Conservation (phyloP, 768 basidiomycete species). For the Tylopilus sp. region DNA sequence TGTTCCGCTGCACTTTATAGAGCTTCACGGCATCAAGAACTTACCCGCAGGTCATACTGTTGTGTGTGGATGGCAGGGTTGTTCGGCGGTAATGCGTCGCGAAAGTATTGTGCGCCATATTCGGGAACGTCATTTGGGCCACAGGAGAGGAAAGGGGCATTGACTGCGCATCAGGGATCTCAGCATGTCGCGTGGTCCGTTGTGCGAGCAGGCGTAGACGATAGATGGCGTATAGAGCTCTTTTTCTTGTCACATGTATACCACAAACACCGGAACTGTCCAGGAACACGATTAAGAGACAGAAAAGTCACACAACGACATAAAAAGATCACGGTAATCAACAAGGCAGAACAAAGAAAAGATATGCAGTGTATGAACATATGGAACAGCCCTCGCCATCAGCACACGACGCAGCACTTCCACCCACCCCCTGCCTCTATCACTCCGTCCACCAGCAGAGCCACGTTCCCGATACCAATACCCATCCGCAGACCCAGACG, state of each 20-base stretch:
- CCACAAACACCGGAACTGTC: constrained; percentile 11
- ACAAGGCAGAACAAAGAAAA: not conserved
- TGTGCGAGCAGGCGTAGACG: not conserved
- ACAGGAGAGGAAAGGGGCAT: too few relatives aligned
- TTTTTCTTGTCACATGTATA: constrained; percentile 1
- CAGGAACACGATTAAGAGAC: not conserved
- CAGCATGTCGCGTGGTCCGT: constrained; percentile 35
- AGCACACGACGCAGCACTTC: constrained; percentile 71
- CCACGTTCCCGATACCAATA: too few relatives aligned
- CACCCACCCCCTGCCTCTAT: constrained; percentile 40
- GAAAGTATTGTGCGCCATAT: too few relatives aligned
- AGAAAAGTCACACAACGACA: not conserved
- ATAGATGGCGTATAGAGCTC: not conserved
- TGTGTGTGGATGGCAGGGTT: too few relatives aligned
- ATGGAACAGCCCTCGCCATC: constrained; percentile 3
- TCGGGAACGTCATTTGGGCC: too few relatives aligned
- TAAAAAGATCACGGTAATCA: not conserved
- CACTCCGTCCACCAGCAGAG: constrained; percentile 30
- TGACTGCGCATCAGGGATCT: constrained; percentile 62
- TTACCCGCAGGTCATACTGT: too few relatives aligned
- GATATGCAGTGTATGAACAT: constrained; percentile 3
- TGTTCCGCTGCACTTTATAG: too few relatives aligned
- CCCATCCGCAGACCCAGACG: constrained; percentile 51
- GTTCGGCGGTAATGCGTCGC: too few relatives aligned
- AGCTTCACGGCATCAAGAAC: too few relatives aligned